Percentiles rank a stretch among this genome's conserved stretches.
Conservation (phyloP, 495 filamentous ascomycete genomes). For the Xylaria longipes region DNA sequence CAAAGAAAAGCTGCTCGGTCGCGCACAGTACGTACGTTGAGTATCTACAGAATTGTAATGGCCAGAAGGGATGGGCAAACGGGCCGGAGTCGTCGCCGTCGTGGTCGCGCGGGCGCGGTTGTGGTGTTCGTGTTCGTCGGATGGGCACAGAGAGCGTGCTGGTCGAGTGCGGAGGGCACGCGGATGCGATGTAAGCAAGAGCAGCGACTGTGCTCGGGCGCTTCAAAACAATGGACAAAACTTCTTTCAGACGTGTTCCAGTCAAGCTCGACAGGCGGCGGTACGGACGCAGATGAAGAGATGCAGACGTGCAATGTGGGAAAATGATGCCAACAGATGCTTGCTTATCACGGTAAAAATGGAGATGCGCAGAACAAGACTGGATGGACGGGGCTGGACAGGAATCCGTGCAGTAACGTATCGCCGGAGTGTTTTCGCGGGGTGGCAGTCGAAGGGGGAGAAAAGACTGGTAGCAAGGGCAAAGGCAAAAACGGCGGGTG, state of each 20-base stretch:
- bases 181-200: neutral
- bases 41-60: neutral
- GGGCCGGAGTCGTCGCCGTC: neutral
- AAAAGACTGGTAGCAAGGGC: slow-evolving; percentile 26
- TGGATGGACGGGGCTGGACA: slow-evolving; percentile 12
- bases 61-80: slow-evolving; percentile 1
- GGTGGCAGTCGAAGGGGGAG: slow-evolving; percentile 17
- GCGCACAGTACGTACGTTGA: slow-evolving; percentile 24
- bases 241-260: slow-evolving; percentile 24
- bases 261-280: slow-evolving; percentile 18
- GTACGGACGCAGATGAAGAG: slow-evolving; percentile 19
- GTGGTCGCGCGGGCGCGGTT: neutral
- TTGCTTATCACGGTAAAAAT: slow-evolving; percentile 30
- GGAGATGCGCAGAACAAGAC: slow-evolving; percentile 27
- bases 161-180: neutral
- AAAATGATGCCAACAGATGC: slow-evolving; percentile 27
- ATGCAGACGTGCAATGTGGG: slow-evolving; percentile 14
- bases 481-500: slow-evolving; percentile 9
- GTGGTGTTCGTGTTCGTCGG: slow-evolving; percentile 10
- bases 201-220: slow-evolving; percentile 19
- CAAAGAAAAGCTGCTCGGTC: slow-evolving; percentile 1
- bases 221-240: slow-evolving; percentile 26
- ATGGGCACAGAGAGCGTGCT: slow-evolving; percentile 5
- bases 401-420: slow-evolving; percentile 11
- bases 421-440: slow-evolving; percentile 28